Base-by-base conservation (phyloP, 1,284 basidiomycete species). In the Cystobasidium slooffiae region DNA sequence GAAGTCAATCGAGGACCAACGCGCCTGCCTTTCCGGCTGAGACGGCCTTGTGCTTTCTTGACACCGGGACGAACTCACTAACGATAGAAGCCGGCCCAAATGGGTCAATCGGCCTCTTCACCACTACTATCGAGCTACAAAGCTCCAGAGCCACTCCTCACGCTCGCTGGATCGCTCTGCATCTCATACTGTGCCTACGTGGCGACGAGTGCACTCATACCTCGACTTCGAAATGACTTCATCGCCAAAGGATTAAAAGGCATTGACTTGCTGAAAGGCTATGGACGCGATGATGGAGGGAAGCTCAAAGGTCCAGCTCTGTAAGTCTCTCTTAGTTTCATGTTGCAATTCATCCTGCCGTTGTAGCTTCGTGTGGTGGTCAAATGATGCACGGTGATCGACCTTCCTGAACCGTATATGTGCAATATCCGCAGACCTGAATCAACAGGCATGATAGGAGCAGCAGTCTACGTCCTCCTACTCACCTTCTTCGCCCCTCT, bases 381-480 rank as follows among this genome's bases (percentile, higher is more conserved):
- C 31, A 12, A 18, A 37, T 56, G 12, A 24, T 37, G 16, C 9
- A 59, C 41, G 16, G 56, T n/a, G 10, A 10, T 59, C 53, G 53
- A 59, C 56, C 18, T 43, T 9, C 10, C 18, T 39, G 31, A 41
- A 0, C 16, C 47, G 22, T 43, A 65, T 53, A 39, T 39, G 31
- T 31, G 31, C 31, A 31, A 31, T 31, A 31, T 31, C 31, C 31
- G 5, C 79, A 97, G 95, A 79, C 95, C 97, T 46, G 97, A 99
- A 84, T 93, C 92, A 76, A 87, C 92, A 75, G 96, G 97, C 1
- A 88, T 98, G 53, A 90, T 97, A 56, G 91, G 91, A 78, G 94
- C 95, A 0, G 88, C 90, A 0, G 86, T 95, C 70, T 98, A 98
- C 82, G 91, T 98, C 75, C 86, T 93, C 68, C 78, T 80, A 68